phyloP scores from a whole-genome alignment of 2,329 filamentous ascomycete species.

The Xylariaceae sp. region DNA sequence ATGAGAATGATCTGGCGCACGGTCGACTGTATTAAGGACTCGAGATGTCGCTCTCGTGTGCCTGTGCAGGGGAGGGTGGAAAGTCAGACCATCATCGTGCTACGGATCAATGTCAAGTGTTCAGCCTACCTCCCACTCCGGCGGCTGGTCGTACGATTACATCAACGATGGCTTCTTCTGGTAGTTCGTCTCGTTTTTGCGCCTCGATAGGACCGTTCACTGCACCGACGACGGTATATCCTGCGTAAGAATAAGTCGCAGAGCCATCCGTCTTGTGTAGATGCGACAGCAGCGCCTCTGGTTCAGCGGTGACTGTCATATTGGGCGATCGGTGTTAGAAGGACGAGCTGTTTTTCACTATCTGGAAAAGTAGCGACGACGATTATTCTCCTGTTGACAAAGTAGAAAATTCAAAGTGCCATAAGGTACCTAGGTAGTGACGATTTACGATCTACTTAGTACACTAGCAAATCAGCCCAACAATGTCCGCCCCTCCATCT shows the following conservation, averaged over 20 bases:
- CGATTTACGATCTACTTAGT: no score
- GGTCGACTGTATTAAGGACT: slow-evolving; percentile 75
- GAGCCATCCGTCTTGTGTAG: slow-evolving; percentile 81
- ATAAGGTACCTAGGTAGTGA: no score
- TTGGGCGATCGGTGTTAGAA: slow-evolving; percentile 20
- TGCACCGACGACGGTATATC: slow-evolving; percentile 82
- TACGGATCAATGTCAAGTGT: slow-evolving; percentile 35
- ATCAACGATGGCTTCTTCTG: slow-evolving; percentile 89
- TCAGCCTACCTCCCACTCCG: slow-evolving; percentile 75
- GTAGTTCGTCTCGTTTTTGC: slow-evolving; percentile 84
- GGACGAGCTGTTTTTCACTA: no score
- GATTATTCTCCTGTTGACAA: no score
- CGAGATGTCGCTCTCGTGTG: slow-evolving; percentile 81
- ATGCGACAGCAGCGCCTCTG: slow-evolving; percentile 61
- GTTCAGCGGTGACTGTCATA: slow-evolving; percentile 57
- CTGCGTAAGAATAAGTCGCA: slow-evolving; percentile 74
- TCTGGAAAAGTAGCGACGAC: no score
- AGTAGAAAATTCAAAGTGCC: no score
- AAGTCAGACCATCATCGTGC: slow-evolving; percentile 21
- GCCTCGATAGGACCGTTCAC: slow-evolving; percentile 96
- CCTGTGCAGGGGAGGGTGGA: slow-evolving; percentile 48
- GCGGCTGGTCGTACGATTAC: slow-evolving; percentile 86
- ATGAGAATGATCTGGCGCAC: slow-evolving; percentile 77
- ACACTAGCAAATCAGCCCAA: no score
- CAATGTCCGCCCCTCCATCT: no score